These are phyloP conservation scores for Aureobasidium melanogenum DNA, from an alignment of 2,329 filamentous ascomycete genomes.

Conservation along the genomic window DNA sequence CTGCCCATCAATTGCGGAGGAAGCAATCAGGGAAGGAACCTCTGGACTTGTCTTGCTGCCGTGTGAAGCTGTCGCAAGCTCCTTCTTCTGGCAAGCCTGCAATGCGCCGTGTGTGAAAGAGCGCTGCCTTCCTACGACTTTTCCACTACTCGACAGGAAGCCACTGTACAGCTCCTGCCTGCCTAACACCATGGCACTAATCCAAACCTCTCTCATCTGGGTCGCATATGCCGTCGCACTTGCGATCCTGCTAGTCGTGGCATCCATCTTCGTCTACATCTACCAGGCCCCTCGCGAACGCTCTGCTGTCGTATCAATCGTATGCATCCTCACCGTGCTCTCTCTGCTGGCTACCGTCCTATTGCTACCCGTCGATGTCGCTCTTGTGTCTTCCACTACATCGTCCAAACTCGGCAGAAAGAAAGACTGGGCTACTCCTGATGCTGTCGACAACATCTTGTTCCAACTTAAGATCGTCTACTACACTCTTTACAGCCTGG, in stretches of 20 bases:
- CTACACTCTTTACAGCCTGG: conserved; percentile 84
- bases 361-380: conserved; percentile 89
- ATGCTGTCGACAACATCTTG: conserved; percentile 68
- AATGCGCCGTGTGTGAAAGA: neutral
- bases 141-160: neutral
- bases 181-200: conserved; percentile 48
- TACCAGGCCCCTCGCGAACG: conserved; percentile 87
- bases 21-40: conserved; percentile 6
- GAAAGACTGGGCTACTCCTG: conserved; percentile 89
- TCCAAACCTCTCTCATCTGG: conserved; percentile 91
- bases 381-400: conserved; percentile 82
- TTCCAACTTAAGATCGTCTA: conserved; percentile 80
- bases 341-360: conserved; percentile 85
- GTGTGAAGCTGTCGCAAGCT: neutral
- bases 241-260: conserved; percentile 63
- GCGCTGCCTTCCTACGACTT: neutral
- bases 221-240: conserved; percentile 81
- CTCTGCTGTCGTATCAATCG: conserved; percentile 68
- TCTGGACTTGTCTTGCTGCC: neutral
- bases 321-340: conserved; percentile 81
- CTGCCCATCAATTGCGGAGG: neutral
- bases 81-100: neutral
- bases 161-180: neutral
- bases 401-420: conserved; percentile 67
- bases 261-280: conserved; percentile 77